Conservation (phyloP, 2,329 filamentous ascomycete genomes). For the Neobulgaria alba region DNA sequence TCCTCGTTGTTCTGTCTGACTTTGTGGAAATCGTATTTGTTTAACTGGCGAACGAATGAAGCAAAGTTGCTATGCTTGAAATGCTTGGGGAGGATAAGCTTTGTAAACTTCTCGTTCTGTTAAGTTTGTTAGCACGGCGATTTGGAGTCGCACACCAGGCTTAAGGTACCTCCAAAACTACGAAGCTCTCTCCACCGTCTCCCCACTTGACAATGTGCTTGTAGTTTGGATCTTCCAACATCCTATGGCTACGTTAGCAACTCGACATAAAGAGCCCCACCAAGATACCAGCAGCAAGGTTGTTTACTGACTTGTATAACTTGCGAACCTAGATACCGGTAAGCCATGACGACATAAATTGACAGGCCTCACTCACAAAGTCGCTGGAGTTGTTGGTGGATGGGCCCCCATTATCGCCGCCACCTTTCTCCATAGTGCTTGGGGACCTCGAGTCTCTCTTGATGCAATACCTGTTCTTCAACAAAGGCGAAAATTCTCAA, state of each 20-base stretch:
- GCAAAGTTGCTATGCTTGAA: conserved; percentile 99
- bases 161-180: conserved; percentile 79
- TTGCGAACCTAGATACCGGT: conserved; percentile 70
- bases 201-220: conserved; percentile 92
- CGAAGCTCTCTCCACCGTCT: conserved; percentile 89
- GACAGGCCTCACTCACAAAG: conserved; percentile 62
- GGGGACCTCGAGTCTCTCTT: too few species aligned
- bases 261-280: conserved; percentile 26
- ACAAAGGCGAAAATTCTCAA: too few species aligned
- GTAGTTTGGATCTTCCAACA: conserved; percentile 93
- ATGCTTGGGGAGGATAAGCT: conserved; percentile 91
- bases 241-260: conserved; percentile 45
- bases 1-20: conserved; percentile 87
- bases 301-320: conserved; percentile 74
- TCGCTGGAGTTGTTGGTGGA: conserved; percentile 79
- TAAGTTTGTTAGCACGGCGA: conserved; percentile 15
- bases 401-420: conserved; percentile 23
- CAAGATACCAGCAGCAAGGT: conserved; percentile 12
- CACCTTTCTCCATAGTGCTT: conserved; percentile 28
- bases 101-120: conserved; percentile 97
- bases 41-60: conserved; percentile 89
- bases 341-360: conserved; percentile 12
- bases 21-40: conserved; percentile 99
- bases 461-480: too few species aligned
- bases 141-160: neutral